phyloP scores from a whole-genome alignment of 345 rosid genomes.

The Lepidium sativum region DNA sequence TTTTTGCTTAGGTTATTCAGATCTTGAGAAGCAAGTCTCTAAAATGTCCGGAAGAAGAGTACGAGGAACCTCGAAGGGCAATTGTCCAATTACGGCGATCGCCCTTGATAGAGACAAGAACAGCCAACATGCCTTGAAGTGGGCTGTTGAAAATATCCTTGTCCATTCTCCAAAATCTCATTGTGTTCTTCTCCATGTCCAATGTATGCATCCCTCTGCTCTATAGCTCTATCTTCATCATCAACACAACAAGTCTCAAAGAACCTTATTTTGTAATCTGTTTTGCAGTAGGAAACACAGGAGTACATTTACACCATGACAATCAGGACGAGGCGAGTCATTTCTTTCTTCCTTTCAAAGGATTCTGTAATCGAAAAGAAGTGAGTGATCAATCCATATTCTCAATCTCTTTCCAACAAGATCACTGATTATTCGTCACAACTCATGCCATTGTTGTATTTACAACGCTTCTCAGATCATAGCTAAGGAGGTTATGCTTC shows the following conservation, averaged over 20 bases:
- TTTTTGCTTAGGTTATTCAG: background rate
- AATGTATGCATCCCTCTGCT: background rate
- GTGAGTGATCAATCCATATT: conserved; percentile 24
- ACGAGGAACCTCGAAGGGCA: background rate
- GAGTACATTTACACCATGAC: conserved; percentile 20
- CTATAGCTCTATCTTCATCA: background rate
- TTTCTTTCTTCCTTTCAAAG: conserved; percentile 59
- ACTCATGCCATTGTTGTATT: background rate
- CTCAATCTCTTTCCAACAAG: background rate
- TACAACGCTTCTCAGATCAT: conserved; percentile 32
- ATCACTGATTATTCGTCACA: background rate
- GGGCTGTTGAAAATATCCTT: conserved; percentile 67
- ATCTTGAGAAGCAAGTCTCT: conserved; percentile 15
- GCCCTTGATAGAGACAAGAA: conserved; percentile 75
- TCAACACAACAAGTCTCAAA: background rate
- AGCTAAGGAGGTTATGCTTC: conserved; percentile 46
- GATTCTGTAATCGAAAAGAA: conserved; percentile 63
- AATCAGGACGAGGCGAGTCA: conserved; percentile 32
- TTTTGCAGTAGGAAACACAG: conserved; percentile 25
- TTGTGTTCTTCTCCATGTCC: conserved; percentile 52
- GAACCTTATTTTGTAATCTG: background rate
- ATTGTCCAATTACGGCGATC: conserved; percentile 32
- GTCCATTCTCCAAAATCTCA: conserved; percentile 28
- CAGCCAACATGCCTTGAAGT: conserved; percentile 69
- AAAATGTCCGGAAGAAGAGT: conserved; percentile 20